A percentile compares a stretch with the other conserved stretches of the same genome.
Evolutionary conservation across 1,284 basidiomycete genomes (phyloP).

Genomic region (Sparassis latifolia): DNA sequence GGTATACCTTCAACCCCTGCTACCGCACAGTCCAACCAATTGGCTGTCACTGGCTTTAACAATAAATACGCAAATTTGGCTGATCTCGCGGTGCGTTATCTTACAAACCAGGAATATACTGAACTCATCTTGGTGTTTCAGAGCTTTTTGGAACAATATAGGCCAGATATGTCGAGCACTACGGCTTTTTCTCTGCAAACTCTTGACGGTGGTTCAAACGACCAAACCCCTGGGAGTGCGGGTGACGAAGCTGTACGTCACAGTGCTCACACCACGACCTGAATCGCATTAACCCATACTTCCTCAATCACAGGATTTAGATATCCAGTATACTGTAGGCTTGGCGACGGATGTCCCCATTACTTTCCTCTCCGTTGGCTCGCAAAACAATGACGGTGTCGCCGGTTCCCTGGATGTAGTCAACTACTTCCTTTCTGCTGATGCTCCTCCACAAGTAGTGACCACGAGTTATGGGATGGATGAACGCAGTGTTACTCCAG

Average conservation of each 20-base stretch:
- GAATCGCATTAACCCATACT: not conserved
- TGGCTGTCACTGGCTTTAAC: slow-evolving; percentile 51
- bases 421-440: slow-evolving; percentile 24
- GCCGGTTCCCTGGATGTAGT: slow-evolving; percentile 21
- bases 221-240: slow-evolving; percentile 10
- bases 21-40: slow-evolving; percentile 34
- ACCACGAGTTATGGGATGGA: slow-evolving; percentile 33
- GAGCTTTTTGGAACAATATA: slow-evolving; percentile 44
- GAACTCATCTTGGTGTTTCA: slow-evolving; percentile 12
- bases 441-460: slow-evolving; percentile 40
- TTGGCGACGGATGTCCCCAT: slow-evolving; percentile 27
- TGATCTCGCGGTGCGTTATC: slow-evolving; percentile 33
- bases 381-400: slow-evolving; percentile 15
- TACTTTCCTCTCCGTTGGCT: slow-evolving; percentile 41
- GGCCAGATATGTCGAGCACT: slow-evolving; percentile 37
- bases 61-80: slow-evolving; percentile 40
- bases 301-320: slow-evolving; percentile 34
- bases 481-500: slow-evolving; percentile 20
- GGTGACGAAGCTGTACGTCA: slow-evolving; percentile 15
- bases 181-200: slow-evolving; percentile 6
- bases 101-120: not conserved
- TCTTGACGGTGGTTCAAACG: slow-evolving; percentile 30
- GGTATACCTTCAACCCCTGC: slow-evolving; percentile 38
- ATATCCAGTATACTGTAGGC: slow-evolving; percentile 58
- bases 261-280: not conserved